Base-by-base conservation (phyloP, 306 rosid genomes). In the Trifolium pratense region DNA sequence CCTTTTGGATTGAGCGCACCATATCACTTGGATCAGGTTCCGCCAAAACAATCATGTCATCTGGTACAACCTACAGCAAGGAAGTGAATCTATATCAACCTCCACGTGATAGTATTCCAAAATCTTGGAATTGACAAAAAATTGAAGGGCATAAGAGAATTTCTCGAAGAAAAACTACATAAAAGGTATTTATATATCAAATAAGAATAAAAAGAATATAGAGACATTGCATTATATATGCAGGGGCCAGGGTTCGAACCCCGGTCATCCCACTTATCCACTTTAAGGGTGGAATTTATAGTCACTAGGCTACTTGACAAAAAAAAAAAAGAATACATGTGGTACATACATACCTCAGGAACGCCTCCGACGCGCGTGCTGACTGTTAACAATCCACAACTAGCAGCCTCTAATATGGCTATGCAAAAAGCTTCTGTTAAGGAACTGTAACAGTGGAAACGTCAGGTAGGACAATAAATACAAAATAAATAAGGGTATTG, bases 341-440 rank as follows among this genome's bases (percentile, higher is more conserved):
- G 45, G 29, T 77, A 75, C 78, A 64, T 76, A 86, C 97, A 64
- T 76, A 86, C 97, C 94, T 94, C 95, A 6, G 98, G 98, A 69
- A 91, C 96, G 37, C 98, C 98, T 78, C 96, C 98, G 4, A 91
- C 96, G 4, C 95, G 89, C 8, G 95, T 89, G 84, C 98, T 94
- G 75, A 94, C 97, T 1, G 95, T 94, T 76, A 89, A 84, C 81
- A 94, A 88, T 59, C 98, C 98, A 80, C 98, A 94, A 85, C 98
- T 94, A 61, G 97, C 98, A 78, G 97, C 96, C 88, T 91, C 97
- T 80, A 89, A 72, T 78, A 91, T 94, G 85, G 98, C 98, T 81
- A 91, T 94, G 80, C 98, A 94, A 80, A 94, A 94, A 57, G 98
- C 96, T 85, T 94, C 96, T 7, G 97, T 94, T 55, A 94, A 88